Evolutionary conservation across 768 basidiomycete species (phyloP), one percentile per base, ranked within the genome.

Genomic region (Pisolithus sp.): DNA sequence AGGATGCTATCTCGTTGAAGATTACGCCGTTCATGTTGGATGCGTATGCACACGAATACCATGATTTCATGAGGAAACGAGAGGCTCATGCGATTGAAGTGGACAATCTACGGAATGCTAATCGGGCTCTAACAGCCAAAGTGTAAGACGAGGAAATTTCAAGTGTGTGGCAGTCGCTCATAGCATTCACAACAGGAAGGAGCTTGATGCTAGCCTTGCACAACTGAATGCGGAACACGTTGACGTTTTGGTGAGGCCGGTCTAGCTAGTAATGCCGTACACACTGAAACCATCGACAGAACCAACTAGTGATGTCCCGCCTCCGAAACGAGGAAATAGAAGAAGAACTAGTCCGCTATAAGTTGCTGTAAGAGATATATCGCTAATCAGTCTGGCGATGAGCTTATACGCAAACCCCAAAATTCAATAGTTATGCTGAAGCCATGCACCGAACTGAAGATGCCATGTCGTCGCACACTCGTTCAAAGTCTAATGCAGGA

Each of bases 21-120:
- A 92, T 99, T 57, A 96, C 94, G 4, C 91, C 96, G 0, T 94
- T 98, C 70, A 93, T 94, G 91, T 75, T 98, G 38, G 95, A 97
- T 62, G 77, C 82, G 18, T 95, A 90, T 64, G 80, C 85, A 30
- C 87, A 83, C 49, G 93, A 96, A 70, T 95, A 93, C 63, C 83
- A 89, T 56, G 93, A 95, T 52, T 69, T 83, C 49, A 71, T 89
- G 53, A 80, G 84, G 21, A 78, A 79, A 47, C 83, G 82, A 34
- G 91, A 93, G 53, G 87, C 88, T 53, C 92, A 95, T 69, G 83
- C 86, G 0, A 69, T 78, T 21, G 89, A 94, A 68, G 76, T 97
- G 64, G 95, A 96, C 59, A 75, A 78, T 34, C 76, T 99, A 21
- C 77, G 89, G 53, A 88, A 79, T 56, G 82, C 78, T 41, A 98